Conservation (phyloP, 768 basidiomycete genomes). For the Gloeophyllum trabeum region DNA sequence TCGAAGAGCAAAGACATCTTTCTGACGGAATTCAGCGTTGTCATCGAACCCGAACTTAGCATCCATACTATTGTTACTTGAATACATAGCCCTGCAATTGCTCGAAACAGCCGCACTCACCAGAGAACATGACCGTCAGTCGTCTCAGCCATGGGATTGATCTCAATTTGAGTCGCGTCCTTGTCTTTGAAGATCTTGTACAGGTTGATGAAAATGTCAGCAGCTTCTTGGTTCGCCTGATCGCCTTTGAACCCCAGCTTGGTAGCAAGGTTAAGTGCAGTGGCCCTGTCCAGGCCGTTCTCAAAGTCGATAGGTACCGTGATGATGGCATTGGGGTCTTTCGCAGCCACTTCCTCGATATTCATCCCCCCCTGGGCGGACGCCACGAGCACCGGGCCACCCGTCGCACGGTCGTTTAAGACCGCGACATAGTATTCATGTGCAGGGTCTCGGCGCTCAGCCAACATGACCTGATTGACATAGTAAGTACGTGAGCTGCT, state of each 20-base stretch:
- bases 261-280: conserved; percentile 71
- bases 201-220: conserved; percentile 86
- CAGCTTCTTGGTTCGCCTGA: conserved; percentile 70
- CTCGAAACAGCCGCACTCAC: conserved; percentile 31
- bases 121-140: conserved; percentile 88
- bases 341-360: conserved; percentile 97
- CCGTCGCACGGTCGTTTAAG: conserved; percentile 84
- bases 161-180: conserved; percentile 99
- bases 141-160: conserved; percentile 94
- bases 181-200: conserved; percentile 98
- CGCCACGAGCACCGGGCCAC: conserved; percentile 86
- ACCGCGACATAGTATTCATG: conserved; percentile 99
- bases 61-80: conserved; percentile 80
- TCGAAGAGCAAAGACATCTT: conserved; percentile 79
- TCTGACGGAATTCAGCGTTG: conserved; percentile 96
- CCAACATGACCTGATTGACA: conserved; percentile 82
- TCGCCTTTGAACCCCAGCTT: conserved; percentile 82
- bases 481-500: background rate
- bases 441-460: conserved; percentile 83
- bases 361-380: conserved; percentile 99
- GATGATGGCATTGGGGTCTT: conserved; percentile 90
- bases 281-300: conserved; percentile 62
- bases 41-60: conserved; percentile 99
- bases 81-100: conserved; percentile 3
- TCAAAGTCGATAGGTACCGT: conserved; percentile 86